Percentiles rank a stretch among this genome's conserved stretches.
Evolutionary conservation across 2,329 filamentous ascomycete species (phyloP).

Genomic region (Rutstroemia sp.): DNA sequence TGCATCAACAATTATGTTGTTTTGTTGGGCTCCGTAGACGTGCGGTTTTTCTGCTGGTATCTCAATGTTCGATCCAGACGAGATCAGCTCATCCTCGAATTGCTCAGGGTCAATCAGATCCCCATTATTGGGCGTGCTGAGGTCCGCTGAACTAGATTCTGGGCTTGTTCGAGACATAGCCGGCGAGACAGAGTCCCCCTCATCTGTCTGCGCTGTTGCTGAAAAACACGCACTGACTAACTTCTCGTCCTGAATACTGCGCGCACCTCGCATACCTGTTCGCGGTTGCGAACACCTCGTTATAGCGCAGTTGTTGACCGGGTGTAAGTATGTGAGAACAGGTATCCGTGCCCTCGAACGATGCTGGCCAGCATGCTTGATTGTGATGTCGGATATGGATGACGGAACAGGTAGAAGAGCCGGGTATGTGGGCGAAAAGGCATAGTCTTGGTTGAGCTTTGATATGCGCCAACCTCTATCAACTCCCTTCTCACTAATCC

Average conservation of each 20-base stretch:
- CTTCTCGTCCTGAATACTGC: slow-evolving; percentile 93
- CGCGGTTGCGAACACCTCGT: slow-evolving; percentile 90
- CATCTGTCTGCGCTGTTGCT: slow-evolving; percentile 37
- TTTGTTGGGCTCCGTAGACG: slow-evolving; percentile 86
- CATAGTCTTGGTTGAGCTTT: slow-evolving; percentile 81
- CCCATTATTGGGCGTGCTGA: slow-evolving; percentile 28
- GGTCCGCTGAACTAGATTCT: slow-evolving; percentile 44
- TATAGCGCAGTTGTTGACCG: slow-evolving; percentile 93
- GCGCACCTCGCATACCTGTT: slow-evolving; percentile 76
- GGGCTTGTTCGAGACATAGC: slow-evolving; percentile 32
- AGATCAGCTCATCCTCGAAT: slow-evolving; percentile 61
- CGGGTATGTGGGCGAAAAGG: slow-evolving; percentile 90
- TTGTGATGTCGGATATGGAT: slow-evolving; percentile 89
- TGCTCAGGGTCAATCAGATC: slow-evolving; percentile 57
- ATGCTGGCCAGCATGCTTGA: slow-evolving; percentile 88
- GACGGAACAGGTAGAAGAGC: slow-evolving; percentile 76
- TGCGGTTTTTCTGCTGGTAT: slow-evolving; percentile 52
- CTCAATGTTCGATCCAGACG: slow-evolving; percentile 35
- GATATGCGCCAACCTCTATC: slow-evolving; percentile 71
- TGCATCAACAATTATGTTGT: slow-evolving; percentile 92
- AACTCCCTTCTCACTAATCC: slow-evolving; percentile 71
- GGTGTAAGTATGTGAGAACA: slow-evolving; percentile 87
- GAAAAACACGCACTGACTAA: slow-evolving; percentile 89
- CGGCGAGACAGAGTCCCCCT: slow-evolving; percentile 20
- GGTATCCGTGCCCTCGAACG: slow-evolving; percentile 86